A percentile compares a stretch with the other conserved stretches of the same genome.
Evolutionary conservation across 2,329 filamentous ascomycete species (phyloP).

Genomic region (Penicillium digitatum): DNA sequence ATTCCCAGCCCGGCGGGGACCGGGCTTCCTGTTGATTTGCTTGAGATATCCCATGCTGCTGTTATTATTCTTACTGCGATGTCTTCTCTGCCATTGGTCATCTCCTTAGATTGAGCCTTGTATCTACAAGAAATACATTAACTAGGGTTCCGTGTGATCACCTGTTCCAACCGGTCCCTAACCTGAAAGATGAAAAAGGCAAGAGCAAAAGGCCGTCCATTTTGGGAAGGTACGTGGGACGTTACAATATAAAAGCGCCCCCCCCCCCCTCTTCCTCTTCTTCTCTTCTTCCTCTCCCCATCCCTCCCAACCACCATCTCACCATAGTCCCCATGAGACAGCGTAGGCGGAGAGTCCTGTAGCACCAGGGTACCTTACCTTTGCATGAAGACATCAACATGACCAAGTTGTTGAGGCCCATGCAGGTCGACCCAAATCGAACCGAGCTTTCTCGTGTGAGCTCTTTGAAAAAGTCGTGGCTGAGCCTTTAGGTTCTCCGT

Average conservation of each 20-base stretch:
- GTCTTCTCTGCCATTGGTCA: not conserved
- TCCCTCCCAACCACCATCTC: not conserved
- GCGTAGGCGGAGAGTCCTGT: not conserved
- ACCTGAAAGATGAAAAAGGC: not conserved
- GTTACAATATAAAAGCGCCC: not conserved
- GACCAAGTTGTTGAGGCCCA: not conserved
- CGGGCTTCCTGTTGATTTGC: conserved; percentile 11
- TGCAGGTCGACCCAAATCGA: not conserved
- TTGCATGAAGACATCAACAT: not conserved
- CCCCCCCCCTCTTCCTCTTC: not conserved
- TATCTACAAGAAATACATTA: not conserved
- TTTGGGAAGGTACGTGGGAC: not conserved
- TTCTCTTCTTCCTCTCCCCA: not conserved
- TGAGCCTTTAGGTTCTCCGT: not conserved
- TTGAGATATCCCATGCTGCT: conserved; percentile 24
- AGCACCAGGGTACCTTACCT: not conserved
- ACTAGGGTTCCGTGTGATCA: not conserved
- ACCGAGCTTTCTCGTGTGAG: not conserved
- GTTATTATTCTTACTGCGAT: conserved; percentile 4
- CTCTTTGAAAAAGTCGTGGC: not conserved
- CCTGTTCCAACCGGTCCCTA: not conserved
- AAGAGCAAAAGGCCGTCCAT: not conserved
- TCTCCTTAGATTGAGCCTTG: not conserved
- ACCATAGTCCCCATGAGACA: not conserved
- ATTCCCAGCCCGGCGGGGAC: not conserved